Conservation (phyloP, 805 yeast species). For the Yamadazyma philogaea region DNA sequence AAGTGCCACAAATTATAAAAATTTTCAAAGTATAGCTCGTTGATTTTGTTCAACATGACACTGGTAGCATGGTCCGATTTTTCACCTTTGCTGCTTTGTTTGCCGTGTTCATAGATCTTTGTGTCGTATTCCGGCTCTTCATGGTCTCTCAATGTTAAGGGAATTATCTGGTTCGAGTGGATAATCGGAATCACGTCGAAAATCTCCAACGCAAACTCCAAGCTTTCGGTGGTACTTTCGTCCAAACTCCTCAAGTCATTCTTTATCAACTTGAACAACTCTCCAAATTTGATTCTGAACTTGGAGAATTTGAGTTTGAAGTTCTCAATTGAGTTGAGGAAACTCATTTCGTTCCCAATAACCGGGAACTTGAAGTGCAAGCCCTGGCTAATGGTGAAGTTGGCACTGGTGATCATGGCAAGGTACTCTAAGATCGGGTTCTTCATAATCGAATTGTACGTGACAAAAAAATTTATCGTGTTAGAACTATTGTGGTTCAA, state of each 20-base stretch:
- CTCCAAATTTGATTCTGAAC: constrained; percentile 58
- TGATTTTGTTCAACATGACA: constrained; percentile 30
- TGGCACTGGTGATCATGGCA: constrained; percentile 64
- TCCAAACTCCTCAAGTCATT: constrained; percentile 43
- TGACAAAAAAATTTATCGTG: constrained; percentile 58
- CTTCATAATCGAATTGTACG: constrained; percentile 69
- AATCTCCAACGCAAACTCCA: constrained; percentile 56
- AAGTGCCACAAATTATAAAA: constrained; percentile 78
- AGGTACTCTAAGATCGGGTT: constrained; percentile 69
- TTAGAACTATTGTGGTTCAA: constrained; percentile 16
- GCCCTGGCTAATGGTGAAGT: constrained; percentile 70
- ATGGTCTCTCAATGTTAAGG: constrained; percentile 34
- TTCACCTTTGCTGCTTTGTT: background rate
- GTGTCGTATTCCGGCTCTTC: constrained; percentile 22
- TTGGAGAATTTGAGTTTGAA: constrained; percentile 62
- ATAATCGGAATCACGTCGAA: constrained; percentile 60
- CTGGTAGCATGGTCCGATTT: constrained; percentile 5
- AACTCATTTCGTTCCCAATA: constrained; percentile 65
- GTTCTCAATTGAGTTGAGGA: constrained; percentile 58
- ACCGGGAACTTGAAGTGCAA: constrained; percentile 69
- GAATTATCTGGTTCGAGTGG: constrained; percentile 39
- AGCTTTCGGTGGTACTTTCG: constrained; percentile 38
- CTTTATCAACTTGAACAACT: constrained; percentile 60
- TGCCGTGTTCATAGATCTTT: constrained; percentile 19
- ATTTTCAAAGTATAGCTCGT: constrained; percentile 60